These are phyloP conservation scores for Stylonectria norvegica DNA, from an alignment of 2,329 filamentous ascomycete genomes.

Conservation along the genomic window DNA sequence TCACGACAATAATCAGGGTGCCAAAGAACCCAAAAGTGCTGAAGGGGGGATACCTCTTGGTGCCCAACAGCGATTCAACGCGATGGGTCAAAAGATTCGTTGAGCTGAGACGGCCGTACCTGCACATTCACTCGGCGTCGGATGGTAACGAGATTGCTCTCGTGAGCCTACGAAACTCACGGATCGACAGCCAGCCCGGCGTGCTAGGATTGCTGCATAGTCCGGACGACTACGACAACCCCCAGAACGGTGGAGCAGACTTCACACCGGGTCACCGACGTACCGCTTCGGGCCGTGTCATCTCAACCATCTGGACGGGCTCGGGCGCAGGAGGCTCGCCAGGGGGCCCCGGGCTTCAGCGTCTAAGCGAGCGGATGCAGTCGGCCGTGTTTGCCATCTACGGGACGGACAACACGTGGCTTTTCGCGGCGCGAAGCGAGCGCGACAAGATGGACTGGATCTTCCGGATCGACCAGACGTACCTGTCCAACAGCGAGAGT, in stretches of 20 bases:
- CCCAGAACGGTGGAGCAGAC: conserved; percentile 31
- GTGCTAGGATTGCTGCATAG: conserved; percentile 72
- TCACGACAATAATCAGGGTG: conserved; percentile 73
- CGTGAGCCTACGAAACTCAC: conserved; percentile 81
- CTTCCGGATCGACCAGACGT: conserved; percentile 84
- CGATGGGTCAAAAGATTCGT: conserved; percentile 92
- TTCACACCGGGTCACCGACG: conserved; percentile 47
- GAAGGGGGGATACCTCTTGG: conserved; percentile 84
- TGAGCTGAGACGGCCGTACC: conserved; percentile 84
- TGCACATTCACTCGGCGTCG: conserved; percentile 81
- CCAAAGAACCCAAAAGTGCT: conserved; percentile 77
- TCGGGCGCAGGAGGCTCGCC: conserved; percentile 32
- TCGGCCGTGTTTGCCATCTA: conserved; percentile 90
- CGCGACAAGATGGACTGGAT: conserved; percentile 97
- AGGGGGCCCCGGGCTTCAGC: conserved; percentile 41
- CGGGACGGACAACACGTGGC: conserved; percentile 88
- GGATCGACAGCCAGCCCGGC: conserved; percentile 89
- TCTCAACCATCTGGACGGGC: conserved; percentile 55
- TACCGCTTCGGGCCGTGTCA: conserved; percentile 49
- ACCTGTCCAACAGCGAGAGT: conserved; percentile 48
- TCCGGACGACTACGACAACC: conserved; percentile 37
- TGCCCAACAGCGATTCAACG: conserved; percentile 75
- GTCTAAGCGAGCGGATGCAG: conserved; percentile 56
- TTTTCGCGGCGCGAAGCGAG: conserved; percentile 87
- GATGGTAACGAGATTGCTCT: conserved; percentile 89